phyloP scores from a whole-genome alignment of 2,329 filamentous ascomycete genomes.

The Penicillium sp. region DNA sequence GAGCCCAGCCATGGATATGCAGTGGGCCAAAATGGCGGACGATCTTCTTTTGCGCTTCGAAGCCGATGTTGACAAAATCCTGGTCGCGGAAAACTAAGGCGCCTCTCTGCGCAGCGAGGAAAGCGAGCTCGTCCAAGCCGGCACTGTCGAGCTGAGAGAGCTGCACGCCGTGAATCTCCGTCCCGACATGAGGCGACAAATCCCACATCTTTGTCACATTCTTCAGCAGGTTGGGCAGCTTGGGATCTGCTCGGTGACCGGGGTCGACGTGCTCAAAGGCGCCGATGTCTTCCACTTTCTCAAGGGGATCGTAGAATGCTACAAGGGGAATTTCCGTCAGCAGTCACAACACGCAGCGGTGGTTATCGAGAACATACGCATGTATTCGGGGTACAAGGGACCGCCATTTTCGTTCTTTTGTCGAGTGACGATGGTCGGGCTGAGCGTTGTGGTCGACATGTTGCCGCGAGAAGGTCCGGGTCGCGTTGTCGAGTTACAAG shows the following conservation, averaged over 20 bases:
- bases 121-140: not conserved
- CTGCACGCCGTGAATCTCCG: no score
- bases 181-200: no score
- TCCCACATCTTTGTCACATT: no score
- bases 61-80: constrained; percentile 2
- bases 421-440: not conserved
- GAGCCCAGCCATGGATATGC: constrained; percentile 3
- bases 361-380: constrained; percentile 1
- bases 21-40: constrained; percentile 1
- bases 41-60: constrained; percentile 2
- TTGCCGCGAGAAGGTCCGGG: no score
- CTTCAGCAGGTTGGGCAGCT: no score
- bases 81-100: constrained; percentile 1
- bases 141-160: no score
- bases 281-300: constrained; percentile 2
- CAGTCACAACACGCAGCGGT: no score
- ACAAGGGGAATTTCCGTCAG: no score
- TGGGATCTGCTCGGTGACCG: no score
- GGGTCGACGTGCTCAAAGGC: no score
- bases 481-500: no score
- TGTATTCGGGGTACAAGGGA: constrained; percentile 1
- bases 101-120: not conserved
- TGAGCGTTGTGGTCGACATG: constrained; percentile 2
- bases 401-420: constrained; percentile 3
- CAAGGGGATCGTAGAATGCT: constrained; percentile 3